These are phyloP conservation scores for Kalmusia sp. DNA, from an alignment of 2,329 filamentous ascomycete genomes.

Conservation along the genomic window DNA sequence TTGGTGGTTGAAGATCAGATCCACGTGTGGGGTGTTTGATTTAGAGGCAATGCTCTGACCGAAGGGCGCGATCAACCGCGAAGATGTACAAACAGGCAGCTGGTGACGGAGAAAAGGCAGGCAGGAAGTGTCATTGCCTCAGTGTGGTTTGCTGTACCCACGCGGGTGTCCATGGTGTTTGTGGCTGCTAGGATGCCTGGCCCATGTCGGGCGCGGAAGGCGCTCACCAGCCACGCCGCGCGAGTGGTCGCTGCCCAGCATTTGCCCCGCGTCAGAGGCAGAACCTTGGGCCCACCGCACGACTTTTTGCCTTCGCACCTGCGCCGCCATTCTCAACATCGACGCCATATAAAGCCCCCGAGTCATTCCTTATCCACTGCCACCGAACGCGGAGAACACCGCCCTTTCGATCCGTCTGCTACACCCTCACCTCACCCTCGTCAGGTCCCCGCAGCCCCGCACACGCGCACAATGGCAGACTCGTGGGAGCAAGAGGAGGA, in stretches of 20 bases:
- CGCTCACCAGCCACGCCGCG: constrained; percentile 3
- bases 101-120: constrained; percentile 1
- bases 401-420: not conserved
- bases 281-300: constrained; percentile 5
- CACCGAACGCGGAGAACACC: constrained; percentile 1
- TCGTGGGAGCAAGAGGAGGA: constrained; percentile 95
- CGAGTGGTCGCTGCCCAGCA: constrained; percentile 22
- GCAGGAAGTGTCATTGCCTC: not conserved
- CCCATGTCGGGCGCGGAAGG: constrained; percentile 24
- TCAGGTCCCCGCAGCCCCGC: constrained; percentile 19
- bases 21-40: constrained; percentile 6
- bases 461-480: constrained; percentile 71
- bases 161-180: constrained; percentile 15
- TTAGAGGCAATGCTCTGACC: not conserved
- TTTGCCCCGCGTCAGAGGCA: constrained; percentile 10
- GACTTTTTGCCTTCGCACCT: constrained; percentile 29
- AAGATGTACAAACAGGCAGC: not conserved
- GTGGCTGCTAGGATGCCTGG: constrained; percentile 10
- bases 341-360: constrained; percentile 10
- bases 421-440: constrained; percentile 5
- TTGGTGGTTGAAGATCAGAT: constrained; percentile 30
- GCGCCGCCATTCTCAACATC: constrained; percentile 13
- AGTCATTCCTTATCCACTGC: constrained; percentile 14
- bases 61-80: not conserved
- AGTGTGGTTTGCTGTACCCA: constrained; percentile 3